phyloP scores from a whole-genome alignment of 2,329 filamentous ascomycete species.

The Cladosporium cucumerinum region DNA sequence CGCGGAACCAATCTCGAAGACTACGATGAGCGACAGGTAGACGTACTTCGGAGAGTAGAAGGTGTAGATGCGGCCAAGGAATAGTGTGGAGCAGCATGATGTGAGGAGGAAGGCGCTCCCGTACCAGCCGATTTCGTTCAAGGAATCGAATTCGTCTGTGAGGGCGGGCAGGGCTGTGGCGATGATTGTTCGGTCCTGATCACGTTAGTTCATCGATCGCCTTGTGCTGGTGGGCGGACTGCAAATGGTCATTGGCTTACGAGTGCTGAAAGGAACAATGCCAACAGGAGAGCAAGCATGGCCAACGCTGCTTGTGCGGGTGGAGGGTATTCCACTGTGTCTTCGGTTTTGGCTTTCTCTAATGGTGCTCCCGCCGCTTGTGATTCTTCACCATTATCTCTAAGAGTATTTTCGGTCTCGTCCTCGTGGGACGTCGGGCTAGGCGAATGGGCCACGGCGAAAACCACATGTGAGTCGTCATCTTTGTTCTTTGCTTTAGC shows the following conservation, averaged over 20 bases:
- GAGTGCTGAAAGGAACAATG: conserved; percentile 29
- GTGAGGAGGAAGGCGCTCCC: conserved; percentile 44
- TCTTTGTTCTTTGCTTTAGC: background rate
- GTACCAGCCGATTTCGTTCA: conserved; percentile 42
- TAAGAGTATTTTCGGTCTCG: background rate
- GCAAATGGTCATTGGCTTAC: conserved; percentile 1
- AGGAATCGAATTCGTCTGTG: conserved; percentile 40
- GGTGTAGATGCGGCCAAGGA: conserved; percentile 47
- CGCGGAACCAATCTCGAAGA: conserved; percentile 57
- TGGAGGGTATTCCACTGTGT: conserved; percentile 20
- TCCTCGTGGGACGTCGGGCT: background rate
- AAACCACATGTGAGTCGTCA: background rate
- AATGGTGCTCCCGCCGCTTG: background rate
- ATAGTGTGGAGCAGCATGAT: conserved; percentile 43
- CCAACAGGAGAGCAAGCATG: conserved; percentile 27
- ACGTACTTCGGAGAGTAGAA: conserved; percentile 41
- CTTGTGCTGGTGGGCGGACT: background rate
- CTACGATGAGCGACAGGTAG: conserved; percentile 35
- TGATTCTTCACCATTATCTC: background rate
- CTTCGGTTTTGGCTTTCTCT: background rate
- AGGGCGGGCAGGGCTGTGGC: conserved; percentile 40
- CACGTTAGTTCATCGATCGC: background rate
- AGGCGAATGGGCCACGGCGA: background rate
- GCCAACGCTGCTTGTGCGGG: conserved; percentile 21
- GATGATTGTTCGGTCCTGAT: conserved; percentile 33